These are phyloP conservation scores for Ganoderma meredithae DNA, from an alignment of 1,284 basidiomycete genomes.

Conservation along the genomic window DNA sequence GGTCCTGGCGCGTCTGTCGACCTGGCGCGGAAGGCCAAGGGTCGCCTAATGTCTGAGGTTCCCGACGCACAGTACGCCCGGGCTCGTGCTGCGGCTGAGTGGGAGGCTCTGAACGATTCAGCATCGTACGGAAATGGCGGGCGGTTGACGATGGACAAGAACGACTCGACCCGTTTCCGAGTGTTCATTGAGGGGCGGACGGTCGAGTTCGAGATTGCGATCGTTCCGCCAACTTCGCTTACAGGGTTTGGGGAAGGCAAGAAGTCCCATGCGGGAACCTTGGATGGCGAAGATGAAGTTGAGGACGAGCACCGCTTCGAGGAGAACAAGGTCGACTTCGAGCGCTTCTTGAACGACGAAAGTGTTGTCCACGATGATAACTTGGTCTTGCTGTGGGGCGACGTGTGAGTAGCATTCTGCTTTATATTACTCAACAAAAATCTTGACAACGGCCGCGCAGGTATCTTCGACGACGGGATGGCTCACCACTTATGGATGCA, in stretches of 20 bases:
- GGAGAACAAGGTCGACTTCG: slow-evolving; percentile 60
- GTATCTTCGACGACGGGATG: slow-evolving; percentile 69
- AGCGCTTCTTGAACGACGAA: slow-evolving; percentile 62
- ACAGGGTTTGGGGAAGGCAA: slow-evolving; percentile 26
- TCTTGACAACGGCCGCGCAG: slow-evolving; percentile 40
- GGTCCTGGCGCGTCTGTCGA: slow-evolving; percentile 30
- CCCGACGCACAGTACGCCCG: slow-evolving; percentile 22
- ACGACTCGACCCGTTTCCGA: slow-evolving; percentile 61
- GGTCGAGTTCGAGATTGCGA: slow-evolving; percentile 68
- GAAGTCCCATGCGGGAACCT: slow-evolving; percentile 37
- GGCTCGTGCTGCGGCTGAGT: slow-evolving; percentile 17
- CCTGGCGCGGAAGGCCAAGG: slow-evolving; percentile 36
- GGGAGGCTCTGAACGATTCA: slow-evolving; percentile 20
- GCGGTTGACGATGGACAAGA: slow-evolving; percentile 54
- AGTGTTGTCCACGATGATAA: slow-evolving; percentile 59
- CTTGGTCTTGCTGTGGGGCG: slow-evolving; percentile 73
- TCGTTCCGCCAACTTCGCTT: slow-evolving; percentile 44
- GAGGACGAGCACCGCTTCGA: slow-evolving; percentile 63
- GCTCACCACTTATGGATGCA: slow-evolving; percentile 71
- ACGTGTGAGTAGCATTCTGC: slow-evolving; percentile 54
- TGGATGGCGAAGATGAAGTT: slow-evolving; percentile 54
- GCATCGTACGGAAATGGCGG: slow-evolving; percentile 57
- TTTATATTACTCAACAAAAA: not conserved
- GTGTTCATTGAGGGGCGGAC: slow-evolving; percentile 63
- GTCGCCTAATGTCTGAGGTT: slow-evolving; percentile 32